Evolutionary conservation across 805 yeast species (phyloP), one percentile per base, ranked within the genome.

Genomic region (Starmerella apicola): DNA sequence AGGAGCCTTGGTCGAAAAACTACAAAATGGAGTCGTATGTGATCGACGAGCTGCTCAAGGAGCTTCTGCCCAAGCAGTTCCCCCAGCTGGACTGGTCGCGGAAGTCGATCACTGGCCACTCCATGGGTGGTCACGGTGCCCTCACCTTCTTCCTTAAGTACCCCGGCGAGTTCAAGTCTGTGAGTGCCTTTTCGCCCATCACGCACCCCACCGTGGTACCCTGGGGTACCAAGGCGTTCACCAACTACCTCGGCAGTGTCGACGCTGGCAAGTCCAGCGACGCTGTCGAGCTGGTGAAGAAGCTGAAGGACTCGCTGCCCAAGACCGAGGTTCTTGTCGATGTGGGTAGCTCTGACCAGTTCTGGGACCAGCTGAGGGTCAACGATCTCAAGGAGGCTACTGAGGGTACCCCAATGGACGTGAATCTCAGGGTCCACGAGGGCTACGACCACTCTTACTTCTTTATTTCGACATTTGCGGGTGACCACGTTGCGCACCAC

Each of bases 121-220:
- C 98, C 1, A 91, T 91, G 97, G 98, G 98, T 37, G 98, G 98
- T 1, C 83, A 72, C 57, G 98, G 97, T 42, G 94, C 98, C 0
- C 61, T 88, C 44, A 64, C 79, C 44, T 65, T 76, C n/a, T 75
- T 61, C 50, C 62, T 88, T 44, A 72, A 68, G 46, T 74, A 80
- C 57, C 82, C 86, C 1, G 78, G 76, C 1, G 66, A 65, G 52
- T 88, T 80, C 66, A 72, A 72, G 56, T 76, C 91, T 1, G 86
- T 81, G 31, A 73, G 83, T 43, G 96, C 95, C 0, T 88, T 88
- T 63, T 73, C 96, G 0, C 97, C 98, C 38, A 82, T 91, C 49
- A 63, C 74, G 20, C 81, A 85, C 61, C 97, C 97, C 5, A 61
- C 69, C 39, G 64, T 66, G 36, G 73, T 78, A 48, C 80, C 78